Conservation (phyloP, 371 early-diverging fungal species). For the Entomophthora muscae region DNA sequence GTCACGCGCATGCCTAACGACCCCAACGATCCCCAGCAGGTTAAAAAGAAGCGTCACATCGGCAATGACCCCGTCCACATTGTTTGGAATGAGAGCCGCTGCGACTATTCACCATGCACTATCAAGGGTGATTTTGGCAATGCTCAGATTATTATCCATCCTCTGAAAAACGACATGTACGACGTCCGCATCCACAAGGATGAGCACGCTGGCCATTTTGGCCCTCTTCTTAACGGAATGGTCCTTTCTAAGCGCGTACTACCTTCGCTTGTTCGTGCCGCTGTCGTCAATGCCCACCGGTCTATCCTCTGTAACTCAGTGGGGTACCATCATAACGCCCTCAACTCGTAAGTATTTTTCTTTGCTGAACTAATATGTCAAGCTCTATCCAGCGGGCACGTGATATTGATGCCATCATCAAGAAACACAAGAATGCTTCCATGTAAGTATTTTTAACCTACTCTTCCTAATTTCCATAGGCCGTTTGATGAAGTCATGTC, state of each 20-base stretch:
- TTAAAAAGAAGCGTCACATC: constrained; percentile 94
- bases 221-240: constrained; percentile 68
- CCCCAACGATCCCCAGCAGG: constrained; percentile 49
- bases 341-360: not conserved
- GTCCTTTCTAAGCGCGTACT: constrained; percentile 52
- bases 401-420: not conserved
- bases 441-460: not conserved
- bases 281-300: constrained; percentile 57
- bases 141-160: constrained; percentile 77
- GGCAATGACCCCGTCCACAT: constrained; percentile 96
- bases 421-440: not conserved
- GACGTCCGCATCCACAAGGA: constrained; percentile 61
- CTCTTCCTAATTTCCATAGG: not conserved
- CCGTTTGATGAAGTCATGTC: not conserved
- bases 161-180: constrained; percentile 45
- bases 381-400: not conserved
- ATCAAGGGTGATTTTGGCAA: constrained; percentile 97
- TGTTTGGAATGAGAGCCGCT: constrained; percentile 84
- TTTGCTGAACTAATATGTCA: not conserved
- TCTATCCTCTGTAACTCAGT: constrained; percentile 18
- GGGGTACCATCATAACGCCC: not conserved
- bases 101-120: constrained; percentile 66
- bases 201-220: constrained; percentile 53
- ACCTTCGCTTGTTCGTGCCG: constrained; percentile 66
- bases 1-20: constrained; percentile 79